Evolutionary conservation across 108 stramenopile genomes (phyloP), one percentile per base, ranked within the genome.

Genomic region (Fragilaria crotonensis): DNA sequence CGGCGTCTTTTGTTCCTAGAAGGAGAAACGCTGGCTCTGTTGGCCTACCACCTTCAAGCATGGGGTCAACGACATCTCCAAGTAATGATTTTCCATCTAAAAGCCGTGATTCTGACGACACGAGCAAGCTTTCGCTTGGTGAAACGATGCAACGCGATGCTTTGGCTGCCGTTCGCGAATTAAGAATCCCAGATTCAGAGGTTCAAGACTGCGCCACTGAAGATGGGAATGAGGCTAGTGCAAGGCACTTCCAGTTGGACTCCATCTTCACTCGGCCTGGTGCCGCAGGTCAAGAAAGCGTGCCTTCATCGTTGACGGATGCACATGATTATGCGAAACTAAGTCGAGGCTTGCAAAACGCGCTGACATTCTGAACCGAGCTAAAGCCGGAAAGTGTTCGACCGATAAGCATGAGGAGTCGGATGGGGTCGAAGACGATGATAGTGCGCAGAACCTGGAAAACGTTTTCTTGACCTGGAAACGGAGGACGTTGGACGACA

Each of bases 1-100:
- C 84, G 9, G 88, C 78, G 18, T 85, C 84, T 1, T 93, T 93
- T 60, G 73, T 86, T 51, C 76, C 78, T 9, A 73, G 76, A 46
- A 51, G 84, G 50, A 67, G 81, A 59, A 78, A 80, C 57, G 77
- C 78, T 19, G 80, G 76, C 7, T 74, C 84, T 33, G 70, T 62
- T 0, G 60, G 62, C 25, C 33, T 45, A 28, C 31, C 57, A n/a
- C 45, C 19, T 30, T 2, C 9, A 7, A 30, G 23, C 22, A 21
- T 59, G 14, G 30, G n/a, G 31, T 62, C 25, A 41, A 14, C 36
- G 7, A 41, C 11, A 14, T 7, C 14, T 7, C 7, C 11, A 41
- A 7, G 14, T 41, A 41, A 14, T 52, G 46, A 51, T 46, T 53
- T 36, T 48, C 30, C 62, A 30, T 25, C 55, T 25, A 27, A 28